Evolutionary conservation across 768 basidiomycete genomes (phyloP).

Genomic region (Kwoniella dendrophila): DNA sequence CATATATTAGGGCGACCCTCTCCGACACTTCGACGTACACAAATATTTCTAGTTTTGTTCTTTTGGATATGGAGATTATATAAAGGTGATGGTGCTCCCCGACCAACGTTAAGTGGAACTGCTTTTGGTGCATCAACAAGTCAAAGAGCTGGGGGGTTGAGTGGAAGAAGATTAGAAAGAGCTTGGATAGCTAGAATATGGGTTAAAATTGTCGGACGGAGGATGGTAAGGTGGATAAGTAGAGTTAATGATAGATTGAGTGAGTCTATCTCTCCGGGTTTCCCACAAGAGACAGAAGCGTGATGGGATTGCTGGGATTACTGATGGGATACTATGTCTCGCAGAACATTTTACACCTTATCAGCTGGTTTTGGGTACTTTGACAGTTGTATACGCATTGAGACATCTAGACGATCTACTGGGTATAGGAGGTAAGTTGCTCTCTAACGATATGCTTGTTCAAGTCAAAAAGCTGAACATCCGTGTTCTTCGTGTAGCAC

Average conservation of each 20-base stretch:
- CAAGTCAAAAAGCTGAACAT: neutral
- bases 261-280: conserved; percentile 22
- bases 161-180: conserved; percentile 17
- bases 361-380: conserved; percentile 83
- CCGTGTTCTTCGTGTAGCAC: conserved; percentile 68
- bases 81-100: conserved; percentile 59
- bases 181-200: conserved; percentile 35
- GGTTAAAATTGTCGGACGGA: conserved; percentile 35
- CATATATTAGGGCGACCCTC: conserved; percentile 85
- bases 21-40: conserved; percentile 84
- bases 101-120: conserved; percentile 13
- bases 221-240: conserved; percentile 37
- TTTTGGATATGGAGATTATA: conserved; percentile 88
- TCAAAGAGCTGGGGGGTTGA: conserved; percentile 20
- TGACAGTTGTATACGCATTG: conserved; percentile 80
- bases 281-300: neutral
- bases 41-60: conserved; percentile 87
- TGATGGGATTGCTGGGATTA: no score
- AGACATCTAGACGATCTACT: conserved; percentile 83
- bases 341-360: conserved; percentile 91
- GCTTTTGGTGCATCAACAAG: conserved; percentile 26
- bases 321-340: no score
- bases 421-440: conserved; percentile 71
- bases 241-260: conserved; percentile 48
- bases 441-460: neutral